phyloP scores from a whole-genome alignment of 148 eudicot genomes.

The Chenopodium berlandieri region DNA sequence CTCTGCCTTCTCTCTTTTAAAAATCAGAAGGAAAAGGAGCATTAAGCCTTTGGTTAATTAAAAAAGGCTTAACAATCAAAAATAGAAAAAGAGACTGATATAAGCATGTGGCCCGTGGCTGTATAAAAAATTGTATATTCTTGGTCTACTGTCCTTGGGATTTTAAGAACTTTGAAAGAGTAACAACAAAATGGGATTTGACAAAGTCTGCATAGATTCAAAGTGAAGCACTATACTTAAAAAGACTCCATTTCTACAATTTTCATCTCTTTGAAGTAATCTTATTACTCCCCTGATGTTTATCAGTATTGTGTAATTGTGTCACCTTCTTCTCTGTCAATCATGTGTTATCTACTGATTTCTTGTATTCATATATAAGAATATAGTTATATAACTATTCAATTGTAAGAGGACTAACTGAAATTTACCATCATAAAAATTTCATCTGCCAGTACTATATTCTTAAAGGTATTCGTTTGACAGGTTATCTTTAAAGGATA shows the following conservation, averaged over 20 bases:
- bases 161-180: no score
- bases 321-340: background rate
- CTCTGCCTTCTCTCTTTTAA: no score
- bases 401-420: background rate
- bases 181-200: no score
- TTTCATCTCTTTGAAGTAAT: background rate
- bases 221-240: background rate
- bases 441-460: background rate
- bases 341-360: background rate
- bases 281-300: background rate
- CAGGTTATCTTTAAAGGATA: slow-evolving; percentile 84
- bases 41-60: no score
- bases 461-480: slow-evolving; percentile 26
- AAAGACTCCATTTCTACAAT: background rate
- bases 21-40: no score
- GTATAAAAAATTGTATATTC: no score
- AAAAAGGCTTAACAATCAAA: no score
- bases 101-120: no score
- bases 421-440: background rate
- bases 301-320: background rate
- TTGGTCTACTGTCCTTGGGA: no score
- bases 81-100: no score
- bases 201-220: no score
- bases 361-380: background rate
- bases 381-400: background rate